Evolutionary conservation across 768 basidiomycete genomes (phyloP).

Genomic region (Tulasnella sp.): DNA sequence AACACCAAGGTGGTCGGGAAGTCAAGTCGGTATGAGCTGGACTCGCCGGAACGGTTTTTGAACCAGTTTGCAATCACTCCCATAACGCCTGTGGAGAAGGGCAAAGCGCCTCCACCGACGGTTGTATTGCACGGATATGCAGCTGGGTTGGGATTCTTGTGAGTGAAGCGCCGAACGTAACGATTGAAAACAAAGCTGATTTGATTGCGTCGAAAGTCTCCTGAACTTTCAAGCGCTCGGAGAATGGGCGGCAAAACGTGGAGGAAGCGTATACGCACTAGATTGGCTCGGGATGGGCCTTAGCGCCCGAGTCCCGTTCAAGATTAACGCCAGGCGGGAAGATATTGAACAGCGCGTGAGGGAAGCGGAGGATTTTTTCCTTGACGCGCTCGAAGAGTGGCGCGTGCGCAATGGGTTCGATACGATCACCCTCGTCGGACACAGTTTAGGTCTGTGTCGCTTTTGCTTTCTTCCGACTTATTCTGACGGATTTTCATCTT

Average conservation of each 20-base stretch:
- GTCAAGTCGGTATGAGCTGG: constrained; percentile 48
- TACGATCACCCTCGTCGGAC: constrained; percentile 82
- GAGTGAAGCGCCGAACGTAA: no score
- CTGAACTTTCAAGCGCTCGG: constrained; percentile 38
- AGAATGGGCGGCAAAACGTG: constrained; percentile 54
- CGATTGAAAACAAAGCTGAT: no score
- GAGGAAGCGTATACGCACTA: constrained; percentile 70
- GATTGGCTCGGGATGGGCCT: constrained; percentile 98
- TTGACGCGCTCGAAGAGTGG: constrained; percentile 90
- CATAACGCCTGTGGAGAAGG: constrained; percentile 30
- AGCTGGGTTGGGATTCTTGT: constrained; percentile 80
- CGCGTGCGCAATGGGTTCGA: constrained; percentile 64
- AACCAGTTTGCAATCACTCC: constrained; percentile 59
- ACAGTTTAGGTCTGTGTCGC: constrained; percentile 53
- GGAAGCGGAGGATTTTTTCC: constrained; percentile 86
- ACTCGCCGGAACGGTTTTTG: constrained; percentile 53
- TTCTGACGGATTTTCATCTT: not conserved
- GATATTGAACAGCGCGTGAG: constrained; percentile 60
- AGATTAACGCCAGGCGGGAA: constrained; percentile 54
- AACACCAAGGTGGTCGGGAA: constrained; percentile 30
- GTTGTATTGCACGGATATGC: constrained; percentile 89
- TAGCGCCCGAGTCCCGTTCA: constrained; percentile 74
- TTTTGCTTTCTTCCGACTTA: not conserved
- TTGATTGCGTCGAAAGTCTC: not conserved
- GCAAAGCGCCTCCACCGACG: constrained; percentile 60